A percentile compares a stretch with the other conserved stretches of the same genome.
These are phyloP conservation scores for Claviceps sp. DNA, from an alignment of 2,329 filamentous ascomycete species.

Conservation along the genomic window DNA sequence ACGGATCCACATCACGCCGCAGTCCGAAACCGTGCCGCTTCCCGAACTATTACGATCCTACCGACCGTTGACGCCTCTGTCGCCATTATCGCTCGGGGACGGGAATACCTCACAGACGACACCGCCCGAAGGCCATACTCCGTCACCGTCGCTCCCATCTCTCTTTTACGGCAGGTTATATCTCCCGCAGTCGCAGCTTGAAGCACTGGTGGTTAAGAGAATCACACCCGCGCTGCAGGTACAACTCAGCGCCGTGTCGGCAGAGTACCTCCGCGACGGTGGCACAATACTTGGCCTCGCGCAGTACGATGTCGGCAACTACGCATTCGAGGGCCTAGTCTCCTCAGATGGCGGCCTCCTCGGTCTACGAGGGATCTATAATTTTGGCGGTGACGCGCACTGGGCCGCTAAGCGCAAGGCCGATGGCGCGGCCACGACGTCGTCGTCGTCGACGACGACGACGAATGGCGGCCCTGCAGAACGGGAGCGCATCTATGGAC, in stretches of 20 bases:
- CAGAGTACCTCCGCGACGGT: conserved; percentile 56
- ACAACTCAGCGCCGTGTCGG: conserved; percentile 66
- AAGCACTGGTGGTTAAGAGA: conserved; percentile 71
- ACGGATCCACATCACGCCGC: conserved; percentile 45
- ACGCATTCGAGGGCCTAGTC: conserved; percentile 78
- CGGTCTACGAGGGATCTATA: conserved; percentile 81
- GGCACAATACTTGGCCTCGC: conserved; percentile 61
- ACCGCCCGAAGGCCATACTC: conserved; percentile 8
- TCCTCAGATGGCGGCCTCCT: conserved; percentile 86
- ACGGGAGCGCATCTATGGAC: conserved; percentile 55
- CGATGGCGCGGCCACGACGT: conserved; percentile 8
- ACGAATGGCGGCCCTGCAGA: conserved; percentile 20
- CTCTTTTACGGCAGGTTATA: conserved; percentile 69
- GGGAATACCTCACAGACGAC: background rate
- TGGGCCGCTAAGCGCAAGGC: conserved; percentile 22
- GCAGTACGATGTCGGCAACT: conserved; percentile 77
- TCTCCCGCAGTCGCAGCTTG: conserved; percentile 71
- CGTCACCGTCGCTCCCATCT: conserved; percentile 29
- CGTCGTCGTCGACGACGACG: conserved; percentile 1
- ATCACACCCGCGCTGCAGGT: conserved; percentile 67
- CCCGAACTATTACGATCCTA: conserved; percentile 72
- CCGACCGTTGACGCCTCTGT: conserved; percentile 57
- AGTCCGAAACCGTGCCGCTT: conserved; percentile 64
- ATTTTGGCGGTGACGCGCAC: conserved; percentile 63
- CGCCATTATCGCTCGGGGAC: conserved; percentile 1